A percentile compares a stretch with the other conserved stretches of the same genome.
Conservation (phyloP, 2,329 filamentous ascomycete genomes). For the Fusarium miscanthi region DNA sequence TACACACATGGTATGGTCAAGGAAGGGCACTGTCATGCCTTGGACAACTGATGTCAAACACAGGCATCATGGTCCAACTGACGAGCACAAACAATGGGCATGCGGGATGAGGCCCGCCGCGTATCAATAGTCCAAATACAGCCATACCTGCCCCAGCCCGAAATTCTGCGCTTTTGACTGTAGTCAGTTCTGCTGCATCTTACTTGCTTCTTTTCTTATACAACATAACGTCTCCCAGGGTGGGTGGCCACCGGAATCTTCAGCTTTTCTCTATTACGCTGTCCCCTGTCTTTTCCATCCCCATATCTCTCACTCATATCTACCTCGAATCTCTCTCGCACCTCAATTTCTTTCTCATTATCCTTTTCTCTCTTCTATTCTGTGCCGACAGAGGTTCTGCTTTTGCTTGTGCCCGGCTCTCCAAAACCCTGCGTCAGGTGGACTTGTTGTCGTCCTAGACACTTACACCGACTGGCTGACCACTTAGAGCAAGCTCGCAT, state of each 20-base stretch:
- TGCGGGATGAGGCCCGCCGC: constrained; percentile 44
- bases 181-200: constrained; percentile 35
- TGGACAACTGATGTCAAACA: constrained; percentile 30
- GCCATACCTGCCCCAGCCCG: constrained; percentile 41
- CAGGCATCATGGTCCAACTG: constrained; percentile 23
- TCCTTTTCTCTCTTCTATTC: constrained; percentile 2
- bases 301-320: constrained; percentile 24
- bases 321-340: constrained; percentile 28
- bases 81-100: constrained; percentile 24
- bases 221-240: constrained; percentile 39
- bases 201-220: constrained; percentile 38
- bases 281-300: constrained; percentile 24
- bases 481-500: constrained; percentile 15
- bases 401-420: background rate
- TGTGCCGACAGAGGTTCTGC: background rate
- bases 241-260: constrained; percentile 35
- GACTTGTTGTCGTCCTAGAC: background rate
- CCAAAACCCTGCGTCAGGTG: background rate
- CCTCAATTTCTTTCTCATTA: constrained; percentile 10
- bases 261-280: constrained; percentile 35
- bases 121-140: constrained; percentile 37
- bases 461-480: constrained; percentile 13
- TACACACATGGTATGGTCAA: constrained; percentile 24
- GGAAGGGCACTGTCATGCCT: constrained; percentile 19
- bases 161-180: constrained; percentile 31